Evolutionary conservation across 306 rosid genomes (phyloP), one percentile per base, ranked within the genome.

Genomic region (Corylus americana): DNA sequence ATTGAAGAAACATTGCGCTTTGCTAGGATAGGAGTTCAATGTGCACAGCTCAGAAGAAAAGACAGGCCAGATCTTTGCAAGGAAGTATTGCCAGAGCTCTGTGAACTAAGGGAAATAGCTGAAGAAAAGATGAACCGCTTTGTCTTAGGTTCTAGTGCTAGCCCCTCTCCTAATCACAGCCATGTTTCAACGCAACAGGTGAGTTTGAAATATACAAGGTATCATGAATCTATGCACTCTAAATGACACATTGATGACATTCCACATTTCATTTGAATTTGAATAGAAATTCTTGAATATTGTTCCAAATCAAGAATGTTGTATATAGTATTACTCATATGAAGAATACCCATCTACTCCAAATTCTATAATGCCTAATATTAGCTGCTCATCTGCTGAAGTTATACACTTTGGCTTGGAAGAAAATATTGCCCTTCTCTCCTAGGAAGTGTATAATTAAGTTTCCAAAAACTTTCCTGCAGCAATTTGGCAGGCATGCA

Each of bases 21-120:
- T 7, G 97, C 94, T 7, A 89, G 83, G 59, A 75, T 93, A 42
- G 90, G 92, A 53, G 69, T 90, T 59, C 66, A 84, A 29, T 95
- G 99, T 54, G 91, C 98, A 16, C 89, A 95, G 59, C 97, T 95
- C 64, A 81, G 99, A 72, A 87, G 99, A 31, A 95, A 88, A 86
- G 99, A 95, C 83, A 85, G 99, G 49, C 99, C 98, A 5, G 98
- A 95, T 85, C 97, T 95, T 69, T 86, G 80, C 22, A 78, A 14
- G 4, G 79, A 14, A 1, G 84, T 90, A 14, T 27, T 95, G 80
- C 97, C 97, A 9, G 78, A 87, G 78, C 94, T 95, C 25, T 64
- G 31, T 79, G 88, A 78, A 47, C 73, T 91, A 85, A 89, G 86
- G 83, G 96, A 89, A 7, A 54, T 90, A 53, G 98, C 90, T 51